A percentile compares a stretch with the other conserved stretches of the same genome.
These are phyloP conservation scores for Eucalyptus cladocalyx DNA, from an alignment of 345 rosid species.

Conservation along the genomic window DNA sequence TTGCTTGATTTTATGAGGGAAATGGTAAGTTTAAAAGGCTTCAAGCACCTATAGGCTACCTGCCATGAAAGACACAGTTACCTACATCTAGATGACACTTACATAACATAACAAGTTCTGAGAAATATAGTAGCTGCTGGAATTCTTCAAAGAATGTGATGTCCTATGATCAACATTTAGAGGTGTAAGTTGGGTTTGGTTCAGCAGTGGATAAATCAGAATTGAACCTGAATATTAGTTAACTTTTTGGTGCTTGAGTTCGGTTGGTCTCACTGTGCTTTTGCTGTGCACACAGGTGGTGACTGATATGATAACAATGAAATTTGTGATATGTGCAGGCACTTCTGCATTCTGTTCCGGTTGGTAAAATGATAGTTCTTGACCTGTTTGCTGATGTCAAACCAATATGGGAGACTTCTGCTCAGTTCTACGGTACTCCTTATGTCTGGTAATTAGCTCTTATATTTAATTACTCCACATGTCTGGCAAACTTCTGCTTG, in stretches of 20 bases:
- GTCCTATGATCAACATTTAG: not conserved
- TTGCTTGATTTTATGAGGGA: not conserved
- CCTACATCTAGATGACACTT: not conserved
- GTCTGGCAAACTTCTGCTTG: not conserved
- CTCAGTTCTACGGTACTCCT: conserved; percentile 89
- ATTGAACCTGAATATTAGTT: not conserved
- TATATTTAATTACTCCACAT: not conserved
- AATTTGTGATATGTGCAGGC: conserved; percentile 47
- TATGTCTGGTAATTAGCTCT: conserved; percentile 60
- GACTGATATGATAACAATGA: not conserved
- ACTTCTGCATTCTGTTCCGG: conserved; percentile 82
- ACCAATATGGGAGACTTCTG: conserved; percentile 78
- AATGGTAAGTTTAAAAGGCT: not conserved
- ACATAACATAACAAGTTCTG: not conserved
- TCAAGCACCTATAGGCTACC: not conserved
- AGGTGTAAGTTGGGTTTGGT: not conserved
- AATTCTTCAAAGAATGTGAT: not conserved
- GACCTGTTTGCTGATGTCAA: conserved; percentile 91
- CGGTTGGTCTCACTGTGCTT: not conserved
- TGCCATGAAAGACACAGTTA: not conserved
- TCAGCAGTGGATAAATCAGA: not conserved
- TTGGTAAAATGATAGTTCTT: conserved; percentile 87
- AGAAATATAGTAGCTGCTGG: not conserved
- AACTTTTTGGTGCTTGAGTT: not conserved
- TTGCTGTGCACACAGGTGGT: not conserved